Percentiles rank a stretch among this genome's conserved stretches.
Evolutionary conservation across 192 early-diverging fungal species (phyloP).

Genomic region (Entomortierella parvispora): DNA sequence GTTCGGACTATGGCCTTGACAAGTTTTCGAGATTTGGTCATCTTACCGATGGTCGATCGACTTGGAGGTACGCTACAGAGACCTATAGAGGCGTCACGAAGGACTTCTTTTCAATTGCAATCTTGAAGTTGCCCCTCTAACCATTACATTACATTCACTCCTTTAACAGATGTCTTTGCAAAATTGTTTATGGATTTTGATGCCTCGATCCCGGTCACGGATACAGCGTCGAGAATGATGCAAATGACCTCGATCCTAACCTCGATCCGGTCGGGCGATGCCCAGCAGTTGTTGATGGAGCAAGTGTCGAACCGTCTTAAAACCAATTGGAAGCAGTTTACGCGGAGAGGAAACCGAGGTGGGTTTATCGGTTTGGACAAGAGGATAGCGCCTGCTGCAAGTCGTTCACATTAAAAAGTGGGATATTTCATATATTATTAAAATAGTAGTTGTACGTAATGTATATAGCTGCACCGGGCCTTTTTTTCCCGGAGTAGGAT

Average conservation of each 20-base stretch:
- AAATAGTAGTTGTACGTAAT: too few relatives aligned
- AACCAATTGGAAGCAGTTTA: slow-evolving; percentile 68
- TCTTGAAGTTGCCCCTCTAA: neutral
- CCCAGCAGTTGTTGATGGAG: slow-evolving; percentile 61
- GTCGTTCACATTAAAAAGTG: too few relatives aligned
- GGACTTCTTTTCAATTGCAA: too few relatives aligned
- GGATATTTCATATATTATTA: too few relatives aligned
- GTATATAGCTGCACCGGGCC: too few relatives aligned
- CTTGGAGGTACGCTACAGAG: slow-evolving; percentile 63
- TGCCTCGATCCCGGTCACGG: slow-evolving; percentile 68
- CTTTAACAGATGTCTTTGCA: slow-evolving; percentile 63
- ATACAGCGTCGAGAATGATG: slow-evolving; percentile 73
- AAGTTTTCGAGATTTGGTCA: slow-evolving; percentile 74
- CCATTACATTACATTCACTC: neutral
- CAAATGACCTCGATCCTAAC: slow-evolving; percentile 78
- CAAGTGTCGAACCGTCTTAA: slow-evolving; percentile 61
- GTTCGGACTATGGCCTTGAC: slow-evolving; percentile 70
- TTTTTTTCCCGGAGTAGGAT: too few relatives aligned
- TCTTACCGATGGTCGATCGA: slow-evolving; percentile 67
- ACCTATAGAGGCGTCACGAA: too few relatives aligned
- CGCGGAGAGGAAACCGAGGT: slow-evolving; percentile 60
- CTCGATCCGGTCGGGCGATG: slow-evolving; percentile 59
- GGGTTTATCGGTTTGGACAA: slow-evolving; percentile 62
- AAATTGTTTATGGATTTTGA: slow-evolving; percentile 73
- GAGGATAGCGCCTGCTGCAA: slow-evolving; percentile 6